These are phyloP conservation scores for Globisporangium iwayamae DNA, from an alignment of 352 stramenopile genomes.

Conservation along the genomic window DNA sequence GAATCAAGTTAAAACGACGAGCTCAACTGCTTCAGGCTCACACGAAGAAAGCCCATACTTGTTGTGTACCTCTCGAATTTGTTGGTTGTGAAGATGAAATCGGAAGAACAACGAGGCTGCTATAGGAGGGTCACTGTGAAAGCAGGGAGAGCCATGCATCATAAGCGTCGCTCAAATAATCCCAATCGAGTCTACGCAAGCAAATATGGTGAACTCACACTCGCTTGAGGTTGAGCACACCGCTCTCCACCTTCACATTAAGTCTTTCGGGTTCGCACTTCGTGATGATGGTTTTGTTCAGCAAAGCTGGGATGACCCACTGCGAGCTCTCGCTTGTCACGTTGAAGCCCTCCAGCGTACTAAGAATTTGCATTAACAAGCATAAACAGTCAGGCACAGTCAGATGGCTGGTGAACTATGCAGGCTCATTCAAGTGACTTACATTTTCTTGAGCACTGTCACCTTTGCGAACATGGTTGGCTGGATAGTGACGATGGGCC, in stretches of 20 bases:
- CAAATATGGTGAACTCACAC: not conserved
- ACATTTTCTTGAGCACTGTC: slow-evolving; percentile 6
- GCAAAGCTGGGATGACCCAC: slow-evolving; percentile 5
- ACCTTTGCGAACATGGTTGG: not conserved
- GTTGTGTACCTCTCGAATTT: not conserved
- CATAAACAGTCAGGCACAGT: not conserved
- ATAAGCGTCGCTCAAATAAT: no score
- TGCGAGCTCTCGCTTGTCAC: not conserved
- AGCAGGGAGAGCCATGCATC: no score
- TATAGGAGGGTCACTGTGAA: slow-evolving; percentile 3
- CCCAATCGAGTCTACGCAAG: no score
- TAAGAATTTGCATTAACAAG: not conserved
- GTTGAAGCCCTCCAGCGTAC: slow-evolving; percentile 4
- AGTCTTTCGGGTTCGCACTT: not conserved
- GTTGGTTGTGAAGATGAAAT: slow-evolving; percentile 11
- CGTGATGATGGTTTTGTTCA: slow-evolving; percentile 1
- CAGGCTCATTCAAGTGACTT: not conserved
- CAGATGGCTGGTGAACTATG: not conserved
- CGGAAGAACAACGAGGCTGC: not conserved
- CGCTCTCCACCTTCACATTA: slow-evolving; percentile 1
- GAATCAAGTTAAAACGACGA: not conserved
- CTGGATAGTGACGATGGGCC: not conserved
- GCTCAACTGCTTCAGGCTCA: not conserved
- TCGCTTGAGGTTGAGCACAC: not conserved
- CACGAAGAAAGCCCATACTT: no score